Evolutionary conservation across 352 stramenopile genomes (phyloP).

Genomic region (Phytophthora brassicae): DNA sequence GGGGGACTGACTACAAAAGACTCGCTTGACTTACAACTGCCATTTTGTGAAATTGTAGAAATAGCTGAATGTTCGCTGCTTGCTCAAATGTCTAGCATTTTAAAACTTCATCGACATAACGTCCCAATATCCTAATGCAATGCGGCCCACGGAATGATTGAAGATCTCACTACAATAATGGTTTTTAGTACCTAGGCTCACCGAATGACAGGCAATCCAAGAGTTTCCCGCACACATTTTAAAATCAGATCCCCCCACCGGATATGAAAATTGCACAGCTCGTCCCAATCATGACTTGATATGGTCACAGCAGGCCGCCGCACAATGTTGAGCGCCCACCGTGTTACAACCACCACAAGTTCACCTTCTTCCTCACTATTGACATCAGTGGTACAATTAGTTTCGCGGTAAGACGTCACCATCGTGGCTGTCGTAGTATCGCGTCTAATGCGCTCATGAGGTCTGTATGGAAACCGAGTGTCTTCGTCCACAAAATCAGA

Average conservation of each 20-base stretch:
- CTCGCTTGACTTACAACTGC: too few relatives aligned
- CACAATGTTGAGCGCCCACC: conserved; percentile 29
- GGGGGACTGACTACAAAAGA: too few relatives aligned
- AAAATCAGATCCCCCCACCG: conserved; percentile 35
- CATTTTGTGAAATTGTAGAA: too few relatives aligned
- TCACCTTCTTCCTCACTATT: conserved; percentile 16
- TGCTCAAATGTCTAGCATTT: too few relatives aligned
- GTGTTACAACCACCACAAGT: conserved; percentile 30
- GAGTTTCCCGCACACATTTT: conserved; percentile 32
- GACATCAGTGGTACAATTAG: not conserved
- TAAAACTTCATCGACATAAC: too few relatives aligned
- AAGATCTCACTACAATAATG: too few relatives aligned
- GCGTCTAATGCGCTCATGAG: conserved; percentile 44
- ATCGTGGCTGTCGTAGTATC: conserved; percentile 45
- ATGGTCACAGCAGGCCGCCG: conserved; percentile 20
- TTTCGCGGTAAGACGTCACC: conserved; percentile 32
- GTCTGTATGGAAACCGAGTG: conserved; percentile 49
- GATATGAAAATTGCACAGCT: conserved; percentile 25
- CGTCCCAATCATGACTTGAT: conserved; percentile 14
- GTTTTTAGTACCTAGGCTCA: conserved; percentile 1
- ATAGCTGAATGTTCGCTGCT: too few relatives aligned
- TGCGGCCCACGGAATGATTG: too few relatives aligned
- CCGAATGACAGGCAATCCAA: conserved; percentile 21
- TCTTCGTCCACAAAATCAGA: conserved; percentile 59
- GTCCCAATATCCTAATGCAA: too few relatives aligned